Conservation (phyloP, 257 asterid species). For the Salvia miltiorrhiza region DNA sequence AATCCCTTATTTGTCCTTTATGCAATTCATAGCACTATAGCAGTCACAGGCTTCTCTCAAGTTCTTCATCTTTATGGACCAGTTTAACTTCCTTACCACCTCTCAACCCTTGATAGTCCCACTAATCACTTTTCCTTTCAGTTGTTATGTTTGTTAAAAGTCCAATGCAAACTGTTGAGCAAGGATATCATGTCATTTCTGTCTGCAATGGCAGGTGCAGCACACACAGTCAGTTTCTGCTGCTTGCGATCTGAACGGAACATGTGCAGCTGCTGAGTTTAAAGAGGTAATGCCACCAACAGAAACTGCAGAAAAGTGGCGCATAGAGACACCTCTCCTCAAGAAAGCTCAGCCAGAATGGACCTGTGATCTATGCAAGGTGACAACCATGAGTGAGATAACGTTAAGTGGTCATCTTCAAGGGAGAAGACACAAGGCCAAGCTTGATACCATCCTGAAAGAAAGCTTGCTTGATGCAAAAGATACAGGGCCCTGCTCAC, state of each 20-base stretch:
- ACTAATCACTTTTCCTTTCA: not conserved
- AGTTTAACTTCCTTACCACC: not conserved
- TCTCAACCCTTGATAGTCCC: not conserved
- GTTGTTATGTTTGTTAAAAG: not conserved
- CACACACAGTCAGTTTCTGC: not conserved
- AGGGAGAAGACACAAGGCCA: conserved; percentile 36
- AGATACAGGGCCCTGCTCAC: conserved; percentile 9
- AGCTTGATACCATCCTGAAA: conserved; percentile 12
- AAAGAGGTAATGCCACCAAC: conserved; percentile 9
- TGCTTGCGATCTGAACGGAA: not conserved
- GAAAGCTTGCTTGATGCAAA: conserved; percentile 5
- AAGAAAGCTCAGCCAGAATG: conserved; percentile 32
- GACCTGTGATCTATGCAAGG: conserved; percentile 36
- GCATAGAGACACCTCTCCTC: not conserved
- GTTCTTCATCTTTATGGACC: not conserved
- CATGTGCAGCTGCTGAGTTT: not conserved
- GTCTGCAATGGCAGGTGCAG: not conserved
- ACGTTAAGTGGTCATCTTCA: conserved; percentile 24
- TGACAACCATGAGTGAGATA: conserved; percentile 19
- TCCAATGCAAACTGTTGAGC: not conserved
- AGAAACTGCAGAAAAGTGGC: not conserved
- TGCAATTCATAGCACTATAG: not conserved
- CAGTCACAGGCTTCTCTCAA: not conserved
- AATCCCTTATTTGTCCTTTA: not conserved
- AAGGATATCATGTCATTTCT: not conserved